phyloP scores from a whole-genome alignment of 2,329 filamentous ascomycete species.

The Aciculosporium take region DNA sequence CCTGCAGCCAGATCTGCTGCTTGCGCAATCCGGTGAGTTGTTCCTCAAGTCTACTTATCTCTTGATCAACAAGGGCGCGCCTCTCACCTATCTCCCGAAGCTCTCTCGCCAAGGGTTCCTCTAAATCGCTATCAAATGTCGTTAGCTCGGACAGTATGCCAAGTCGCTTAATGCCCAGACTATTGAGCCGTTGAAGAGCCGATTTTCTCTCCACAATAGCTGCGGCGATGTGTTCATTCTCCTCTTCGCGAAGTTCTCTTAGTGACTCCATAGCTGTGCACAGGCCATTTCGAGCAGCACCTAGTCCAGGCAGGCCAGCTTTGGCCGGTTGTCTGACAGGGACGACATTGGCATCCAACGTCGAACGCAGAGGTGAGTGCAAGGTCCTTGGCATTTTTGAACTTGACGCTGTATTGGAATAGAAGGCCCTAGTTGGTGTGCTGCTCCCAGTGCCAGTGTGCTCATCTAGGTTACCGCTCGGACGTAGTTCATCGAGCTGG shows the following conservation, averaged over 20 bases:
- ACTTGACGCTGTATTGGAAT: constrained; percentile 24
- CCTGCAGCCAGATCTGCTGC: constrained; percentile 42
- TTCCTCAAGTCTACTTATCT: constrained; percentile 53
- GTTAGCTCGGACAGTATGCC: constrained; percentile 38
- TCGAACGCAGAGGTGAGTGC: constrained; percentile 24
- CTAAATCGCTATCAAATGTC: constrained; percentile 38
- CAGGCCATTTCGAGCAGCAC: constrained; percentile 50
- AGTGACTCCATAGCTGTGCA: constrained; percentile 49
- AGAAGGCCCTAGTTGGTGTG: constrained; percentile 26
- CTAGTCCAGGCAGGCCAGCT: constrained; percentile 39
- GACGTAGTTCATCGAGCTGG: constrained; percentile 9
- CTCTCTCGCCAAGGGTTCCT: constrained; percentile 45
- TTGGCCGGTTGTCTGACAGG: constrained; percentile 43
- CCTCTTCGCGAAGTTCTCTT: constrained; percentile 51
- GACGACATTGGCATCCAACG: constrained; percentile 34
- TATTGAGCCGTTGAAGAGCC: constrained; percentile 43
- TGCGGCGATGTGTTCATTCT: constrained; percentile 44
- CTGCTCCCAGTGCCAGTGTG: constrained; percentile 27
- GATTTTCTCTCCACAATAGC: constrained; percentile 42
- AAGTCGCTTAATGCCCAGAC: constrained; percentile 33
- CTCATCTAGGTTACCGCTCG: constrained; percentile 14
- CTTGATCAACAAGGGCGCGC: constrained; percentile 35
- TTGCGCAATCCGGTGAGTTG: constrained; percentile 46
- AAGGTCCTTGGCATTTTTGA: constrained; percentile 28
- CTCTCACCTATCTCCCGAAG: constrained; percentile 46